Percentiles rank a stretch among this genome's conserved stretches.
Evolutionary conservation across 2,329 filamentous ascomycete genomes (phyloP).

Genomic region (Phoma sp.): DNA sequence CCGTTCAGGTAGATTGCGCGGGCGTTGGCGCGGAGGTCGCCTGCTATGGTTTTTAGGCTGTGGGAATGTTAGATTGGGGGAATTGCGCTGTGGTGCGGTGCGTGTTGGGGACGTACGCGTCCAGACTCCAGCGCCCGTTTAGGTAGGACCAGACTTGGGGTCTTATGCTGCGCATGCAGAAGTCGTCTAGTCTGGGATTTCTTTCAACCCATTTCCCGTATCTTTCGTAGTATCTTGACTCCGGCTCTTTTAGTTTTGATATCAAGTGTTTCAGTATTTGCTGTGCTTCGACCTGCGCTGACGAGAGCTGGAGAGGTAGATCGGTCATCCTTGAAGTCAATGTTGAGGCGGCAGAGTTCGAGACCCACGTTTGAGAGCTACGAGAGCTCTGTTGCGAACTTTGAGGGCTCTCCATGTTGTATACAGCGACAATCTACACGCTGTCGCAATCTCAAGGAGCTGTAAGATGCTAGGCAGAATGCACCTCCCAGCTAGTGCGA

Average conservation of each 20-base stretch:
- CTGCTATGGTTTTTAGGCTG: constrained; percentile 29
- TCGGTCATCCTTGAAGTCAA: constrained; percentile 19
- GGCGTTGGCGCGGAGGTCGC: constrained; percentile 30
- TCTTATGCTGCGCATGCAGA: constrained; percentile 28
- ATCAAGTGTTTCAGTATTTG: constrained; percentile 32
- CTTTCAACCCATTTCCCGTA: constrained; percentile 31
- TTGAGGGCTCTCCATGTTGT: constrained; percentile 2
- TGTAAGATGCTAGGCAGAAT: constrained; percentile 3
- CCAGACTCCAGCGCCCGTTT: constrained; percentile 26
- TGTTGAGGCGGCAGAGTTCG: neutral
- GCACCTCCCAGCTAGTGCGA: constrained; percentile 4
- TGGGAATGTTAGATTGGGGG: too few relatives aligned
- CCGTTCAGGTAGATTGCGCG: constrained; percentile 38
- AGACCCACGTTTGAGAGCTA: neutral
- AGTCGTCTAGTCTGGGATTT: constrained; percentile 27
- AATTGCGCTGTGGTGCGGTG: too few relatives aligned
- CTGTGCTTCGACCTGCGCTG: constrained; percentile 34
- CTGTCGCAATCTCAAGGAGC: neutral
- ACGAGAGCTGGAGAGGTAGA: constrained; percentile 5
- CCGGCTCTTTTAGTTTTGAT: constrained; percentile 18
- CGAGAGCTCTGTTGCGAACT: neutral
- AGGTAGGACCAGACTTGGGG: constrained; percentile 34
- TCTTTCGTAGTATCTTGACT: constrained; percentile 21
- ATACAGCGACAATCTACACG: neutral
- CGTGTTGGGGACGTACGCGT: constrained; percentile 14